These are phyloP conservation scores for Metschnikowia matae DNA, from an alignment of 805 yeast species.

Conservation along the genomic window DNA sequence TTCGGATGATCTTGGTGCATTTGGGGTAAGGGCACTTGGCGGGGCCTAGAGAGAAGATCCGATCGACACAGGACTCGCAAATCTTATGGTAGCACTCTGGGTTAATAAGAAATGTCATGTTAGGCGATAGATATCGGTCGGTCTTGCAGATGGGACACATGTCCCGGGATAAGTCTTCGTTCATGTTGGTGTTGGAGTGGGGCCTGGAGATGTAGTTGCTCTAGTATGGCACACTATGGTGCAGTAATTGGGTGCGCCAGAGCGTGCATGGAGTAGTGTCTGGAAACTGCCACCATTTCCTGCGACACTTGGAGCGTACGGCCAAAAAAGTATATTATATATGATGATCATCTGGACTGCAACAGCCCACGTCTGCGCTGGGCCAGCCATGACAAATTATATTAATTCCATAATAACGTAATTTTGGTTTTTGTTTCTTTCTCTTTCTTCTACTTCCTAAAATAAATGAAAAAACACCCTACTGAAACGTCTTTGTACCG, in stretches of 20 bases:
- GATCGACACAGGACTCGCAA: slow-evolving; percentile 94
- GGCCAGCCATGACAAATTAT: too few relatives aligned
- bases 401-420: too few relatives aligned
- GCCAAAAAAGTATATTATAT: neutral
- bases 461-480: too few relatives aligned
- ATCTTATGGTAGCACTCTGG: slow-evolving; percentile 98
- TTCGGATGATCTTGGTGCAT: slow-evolving; percentile 82
- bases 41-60: slow-evolving; percentile 92
- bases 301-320: too few relatives aligned
- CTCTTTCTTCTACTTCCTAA: neutral
- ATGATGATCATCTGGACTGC: neutral
- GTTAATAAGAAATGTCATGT: slow-evolving; percentile 85
- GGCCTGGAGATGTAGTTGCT: neutral
- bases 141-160: slow-evolving; percentile 98
- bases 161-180: slow-evolving; percentile 57
- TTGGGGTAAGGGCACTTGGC: slow-evolving; percentile 94
- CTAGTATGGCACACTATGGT: neutral
- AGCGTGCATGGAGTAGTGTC: neutral
- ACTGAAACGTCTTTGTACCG: too few relatives aligned
- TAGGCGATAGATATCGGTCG: slow-evolving; percentile 88
- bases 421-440: neutral
- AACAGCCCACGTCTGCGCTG: neutral
- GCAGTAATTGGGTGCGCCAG: neutral
- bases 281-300: neutral
- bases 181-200: slow-evolving; percentile 6